phyloP scores from a whole-genome alignment of 2,329 filamentous ascomycete species.

The Pseudogymnoascus sp. region DNA sequence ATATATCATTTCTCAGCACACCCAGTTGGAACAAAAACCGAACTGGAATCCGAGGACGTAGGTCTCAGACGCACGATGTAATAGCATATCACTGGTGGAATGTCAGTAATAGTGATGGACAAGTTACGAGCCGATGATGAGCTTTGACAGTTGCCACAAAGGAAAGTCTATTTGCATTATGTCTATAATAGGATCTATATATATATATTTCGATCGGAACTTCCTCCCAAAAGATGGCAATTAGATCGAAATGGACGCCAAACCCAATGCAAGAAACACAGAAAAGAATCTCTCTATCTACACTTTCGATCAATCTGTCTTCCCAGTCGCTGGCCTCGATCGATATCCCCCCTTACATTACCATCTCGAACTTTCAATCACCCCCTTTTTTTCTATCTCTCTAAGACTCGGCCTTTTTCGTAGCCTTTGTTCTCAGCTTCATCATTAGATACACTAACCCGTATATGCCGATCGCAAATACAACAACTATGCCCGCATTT shows the following conservation, averaged over 20 bases:
- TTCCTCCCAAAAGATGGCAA: not conserved
- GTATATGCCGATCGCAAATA: conserved; percentile 36
- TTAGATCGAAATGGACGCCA: not conserved
- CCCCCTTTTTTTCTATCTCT: not conserved
- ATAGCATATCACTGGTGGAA: not conserved
- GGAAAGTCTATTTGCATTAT: not conserved
- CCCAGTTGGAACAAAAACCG: not conserved
- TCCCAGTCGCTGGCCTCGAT: not conserved
- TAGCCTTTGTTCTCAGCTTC: conserved; percentile 40
- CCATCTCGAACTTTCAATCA: not conserved
- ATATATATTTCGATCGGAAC: not conserved
- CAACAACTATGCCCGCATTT: conserved; percentile 44
- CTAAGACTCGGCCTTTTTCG: conserved; percentile 31
- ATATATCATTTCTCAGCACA: not conserved
- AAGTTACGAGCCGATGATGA: not conserved
- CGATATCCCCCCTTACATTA: not conserved
- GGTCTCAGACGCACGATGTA: not conserved
- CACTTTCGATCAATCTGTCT: not conserved
- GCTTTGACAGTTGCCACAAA: not conserved
- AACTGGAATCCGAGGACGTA: not conserved
- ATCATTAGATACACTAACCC: conserved; percentile 38
- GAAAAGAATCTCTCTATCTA: not conserved
- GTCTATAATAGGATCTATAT: not conserved
- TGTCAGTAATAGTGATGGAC: not conserved
- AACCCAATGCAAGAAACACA: not conserved